Evolutionary conservation across 2,329 filamentous ascomycete species (phyloP).

Genomic region (Pleurostoma richardsiae): DNA sequence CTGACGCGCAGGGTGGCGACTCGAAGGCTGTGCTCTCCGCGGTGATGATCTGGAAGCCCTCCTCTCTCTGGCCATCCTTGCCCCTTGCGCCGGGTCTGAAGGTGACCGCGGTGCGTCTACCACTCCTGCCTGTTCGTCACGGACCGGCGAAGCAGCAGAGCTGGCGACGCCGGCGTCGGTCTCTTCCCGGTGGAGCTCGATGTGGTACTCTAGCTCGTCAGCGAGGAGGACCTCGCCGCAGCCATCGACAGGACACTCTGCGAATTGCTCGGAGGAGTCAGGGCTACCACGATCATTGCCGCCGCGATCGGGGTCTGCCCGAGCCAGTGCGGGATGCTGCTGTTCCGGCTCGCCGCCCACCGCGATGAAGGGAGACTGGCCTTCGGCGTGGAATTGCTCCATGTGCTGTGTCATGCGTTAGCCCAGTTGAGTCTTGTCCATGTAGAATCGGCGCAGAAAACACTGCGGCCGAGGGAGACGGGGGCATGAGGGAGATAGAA

Average conservation of each 20-base stretch:
- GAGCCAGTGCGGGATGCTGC: slow-evolving; percentile 7
- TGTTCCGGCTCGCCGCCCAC: slow-evolving; percentile 5
- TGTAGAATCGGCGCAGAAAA: too few species aligned
- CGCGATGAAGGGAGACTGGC: slow-evolving; percentile 13
- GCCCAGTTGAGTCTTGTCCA: background rate
- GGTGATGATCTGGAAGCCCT: background rate
- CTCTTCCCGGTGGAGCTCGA: slow-evolving; percentile 54
- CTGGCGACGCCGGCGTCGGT: slow-evolving; percentile 28
- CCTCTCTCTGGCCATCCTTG: background rate
- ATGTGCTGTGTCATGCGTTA: slow-evolving; percentile 15
- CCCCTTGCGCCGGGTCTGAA: too few species aligned
- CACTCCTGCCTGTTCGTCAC: background rate
- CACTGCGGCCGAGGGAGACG: too few species aligned
- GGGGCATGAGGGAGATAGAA: too few species aligned
- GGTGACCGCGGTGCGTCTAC: too few species aligned
- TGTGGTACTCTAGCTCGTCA: slow-evolving; percentile 50
- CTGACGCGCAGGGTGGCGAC: too few species aligned
- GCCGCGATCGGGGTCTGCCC: slow-evolving; percentile 10
- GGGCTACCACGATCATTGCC: slow-evolving; percentile 14
- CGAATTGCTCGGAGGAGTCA: slow-evolving; percentile 25
- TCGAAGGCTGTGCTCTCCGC: too few species aligned
- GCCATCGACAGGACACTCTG: slow-evolving; percentile 47
- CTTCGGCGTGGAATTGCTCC: slow-evolving; percentile 19
- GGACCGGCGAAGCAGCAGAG: background rate
- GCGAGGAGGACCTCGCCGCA: slow-evolving; percentile 54